Conservation (phyloP, 2,329 filamentous ascomycete genomes). For the Epichloe elymi region DNA sequence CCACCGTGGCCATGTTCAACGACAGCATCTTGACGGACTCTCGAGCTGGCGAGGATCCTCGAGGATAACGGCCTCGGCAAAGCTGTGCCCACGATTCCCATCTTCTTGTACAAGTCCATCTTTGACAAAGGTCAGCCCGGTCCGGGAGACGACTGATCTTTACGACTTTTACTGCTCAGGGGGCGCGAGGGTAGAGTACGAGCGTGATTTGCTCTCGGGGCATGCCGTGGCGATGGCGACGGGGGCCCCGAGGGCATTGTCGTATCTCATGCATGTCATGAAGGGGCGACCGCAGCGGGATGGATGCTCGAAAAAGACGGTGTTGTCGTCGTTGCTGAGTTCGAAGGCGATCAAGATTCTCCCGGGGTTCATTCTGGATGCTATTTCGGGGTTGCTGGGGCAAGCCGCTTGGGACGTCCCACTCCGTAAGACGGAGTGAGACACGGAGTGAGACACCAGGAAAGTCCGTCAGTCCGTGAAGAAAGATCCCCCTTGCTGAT, state of each 20-base stretch:
- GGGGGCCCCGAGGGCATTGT: background rate
- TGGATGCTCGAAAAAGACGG: background rate
- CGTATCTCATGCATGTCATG: background rate
- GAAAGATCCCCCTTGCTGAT: background rate
- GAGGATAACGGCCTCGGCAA: background rate
- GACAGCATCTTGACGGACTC: conserved; percentile 5
- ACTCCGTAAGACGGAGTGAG: background rate
- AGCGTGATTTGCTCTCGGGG: background rate
- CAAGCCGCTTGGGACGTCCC: background rate
- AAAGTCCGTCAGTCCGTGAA: no score
- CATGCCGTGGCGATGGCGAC: background rate
- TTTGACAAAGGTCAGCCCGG: background rate
- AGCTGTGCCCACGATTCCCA: background rate
- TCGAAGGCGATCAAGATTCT: background rate
- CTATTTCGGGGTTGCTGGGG: conserved; percentile 1
- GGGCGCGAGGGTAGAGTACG: background rate
- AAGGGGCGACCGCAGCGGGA: background rate
- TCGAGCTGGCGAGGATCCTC: background rate
- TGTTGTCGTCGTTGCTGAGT: background rate
- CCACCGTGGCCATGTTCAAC: conserved; percentile 27
- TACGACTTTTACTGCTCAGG: conserved; percentile 1
- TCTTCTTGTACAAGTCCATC: conserved; percentile 1
- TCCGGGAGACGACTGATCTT: conserved; percentile 1
- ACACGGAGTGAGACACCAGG: background rate
- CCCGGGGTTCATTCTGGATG: background rate